Percentiles rank a stretch among this genome's conserved stretches.
Conservation (phyloP, 2,329 filamentous ascomycete genomes). For the Fusarium sublunatum region DNA sequence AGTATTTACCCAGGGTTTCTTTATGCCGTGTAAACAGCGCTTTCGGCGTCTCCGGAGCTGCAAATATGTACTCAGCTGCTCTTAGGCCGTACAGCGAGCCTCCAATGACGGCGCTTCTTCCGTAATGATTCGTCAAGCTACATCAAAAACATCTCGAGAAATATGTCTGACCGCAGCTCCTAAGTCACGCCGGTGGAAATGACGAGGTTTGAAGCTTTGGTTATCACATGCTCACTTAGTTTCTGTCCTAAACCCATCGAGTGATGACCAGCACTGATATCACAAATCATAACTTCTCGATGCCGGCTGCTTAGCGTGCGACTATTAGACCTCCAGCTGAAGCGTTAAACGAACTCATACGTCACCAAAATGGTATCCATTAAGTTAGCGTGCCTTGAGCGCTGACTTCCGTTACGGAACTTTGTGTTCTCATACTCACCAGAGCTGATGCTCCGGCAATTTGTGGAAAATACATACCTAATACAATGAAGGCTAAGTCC, state of each 20-base stretch:
- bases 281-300: slow-evolving; percentile 6
- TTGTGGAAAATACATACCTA: too few species aligned
- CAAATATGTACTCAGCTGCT: background rate
- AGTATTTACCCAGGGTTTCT: background rate
- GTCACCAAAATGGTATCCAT: background rate
- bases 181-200: slow-evolving; percentile 13
- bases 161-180: background rate
- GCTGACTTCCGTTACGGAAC: too few species aligned
- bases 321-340: too few species aligned
- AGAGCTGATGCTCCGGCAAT: too few species aligned
- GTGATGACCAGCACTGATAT: background rate
- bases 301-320: background rate
- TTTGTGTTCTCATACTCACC: too few species aligned
- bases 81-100: too few species aligned
- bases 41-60: background rate
- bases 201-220: slow-evolving; percentile 1
- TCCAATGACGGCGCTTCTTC: too few species aligned
- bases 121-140: background rate
- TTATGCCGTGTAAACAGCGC: background rate
- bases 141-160: background rate
- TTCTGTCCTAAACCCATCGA: background rate
- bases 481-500: too few species aligned
- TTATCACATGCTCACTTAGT: slow-evolving; percentile 4
- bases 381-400: background rate
- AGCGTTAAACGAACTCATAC: background rate